Evolutionary conservation across 164 flowering plant genomes (phyloP), one percentile per base, ranked within the genome.

Genomic region (Liriodendron chinense): DNA sequence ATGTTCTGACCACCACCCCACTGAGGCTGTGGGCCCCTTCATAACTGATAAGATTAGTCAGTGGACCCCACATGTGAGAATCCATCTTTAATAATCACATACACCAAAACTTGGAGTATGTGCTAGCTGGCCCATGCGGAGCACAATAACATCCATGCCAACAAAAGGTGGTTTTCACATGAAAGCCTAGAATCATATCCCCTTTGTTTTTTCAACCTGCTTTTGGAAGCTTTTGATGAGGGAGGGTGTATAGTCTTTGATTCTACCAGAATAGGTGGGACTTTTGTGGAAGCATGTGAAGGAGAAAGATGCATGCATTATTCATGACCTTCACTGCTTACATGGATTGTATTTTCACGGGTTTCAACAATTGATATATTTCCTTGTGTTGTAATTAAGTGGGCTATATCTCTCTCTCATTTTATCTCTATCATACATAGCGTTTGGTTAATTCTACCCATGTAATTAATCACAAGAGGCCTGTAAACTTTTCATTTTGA

Each of bases 271-370:
- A 43, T 43, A 43, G 34, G 75, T 62, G 48, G 68, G 50, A 5
- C 25, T 72, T 10, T 23, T 62, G n/a, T 21, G 56, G 25, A 34
- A 26, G 59, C 34, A n/a, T 72, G 74, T 25, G 50, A 72, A 62
- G 10, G 25, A 22, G 13, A 22, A 23, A 65, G 18, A 1, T 28
- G 26, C n/a, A 28, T 49, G 14, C 8, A 22, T 24, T 14, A 21
- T 0, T 13, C 13, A 7, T 10, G 13, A 23, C 9, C 14, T 9
- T 64, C 67, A 21, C 12, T 22, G 9, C 16, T 64, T 64, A n/a
- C 13, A 7, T 62, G 4, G 25, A 56, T 13, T 10, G 2, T 34
- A 34, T 50, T 26, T 74, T 67, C 68, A 49, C 57, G 26, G 48
- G 69, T 23, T 74, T 66, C 49, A 66, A 74, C 71, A 74, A 0